A percentile compares a stretch with the other conserved stretches of the same genome.
phyloP scores from a whole-genome alignment of 495 filamentous ascomycete genomes.

The Tuber indicum region DNA sequence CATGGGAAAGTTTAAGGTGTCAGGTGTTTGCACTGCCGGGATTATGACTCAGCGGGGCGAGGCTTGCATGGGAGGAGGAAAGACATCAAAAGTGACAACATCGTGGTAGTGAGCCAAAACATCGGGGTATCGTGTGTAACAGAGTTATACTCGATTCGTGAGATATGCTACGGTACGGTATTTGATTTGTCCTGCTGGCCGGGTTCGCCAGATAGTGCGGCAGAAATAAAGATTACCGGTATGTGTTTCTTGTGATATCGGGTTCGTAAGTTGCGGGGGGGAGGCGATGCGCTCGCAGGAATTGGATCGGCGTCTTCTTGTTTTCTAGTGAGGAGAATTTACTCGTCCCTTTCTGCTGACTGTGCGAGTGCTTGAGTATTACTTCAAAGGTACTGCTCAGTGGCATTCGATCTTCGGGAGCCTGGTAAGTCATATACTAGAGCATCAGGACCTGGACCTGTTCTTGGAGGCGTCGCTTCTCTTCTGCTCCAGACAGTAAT shows the following conservation, averaged over 20 bases:
- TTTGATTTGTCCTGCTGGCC: neutral
- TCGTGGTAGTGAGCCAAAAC: neutral
- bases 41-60: neutral
- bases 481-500: neutral
- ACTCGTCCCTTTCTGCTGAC: neutral
- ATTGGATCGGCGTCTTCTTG: neutral
- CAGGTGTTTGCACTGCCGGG: neutral
- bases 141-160: neutral
- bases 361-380: no score
- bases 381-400: no score
- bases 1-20: neutral
- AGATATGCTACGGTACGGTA: neutral
- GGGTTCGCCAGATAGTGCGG: neutral
- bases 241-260: neutral
- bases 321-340: neutral
- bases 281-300: neutral
- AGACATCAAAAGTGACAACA: neutral
- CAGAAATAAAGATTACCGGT: neutral
- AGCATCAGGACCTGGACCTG: neutral
- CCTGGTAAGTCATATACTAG: neutral
- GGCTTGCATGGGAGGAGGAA: no score
- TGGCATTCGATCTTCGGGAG: neutral
- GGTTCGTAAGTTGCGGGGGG: neutral
- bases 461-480: neutral
- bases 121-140: neutral